These are phyloP conservation scores for Spathaspora passalidarum DNA, from an alignment of 805 yeast genomes.

Conservation along the genomic window DNA sequence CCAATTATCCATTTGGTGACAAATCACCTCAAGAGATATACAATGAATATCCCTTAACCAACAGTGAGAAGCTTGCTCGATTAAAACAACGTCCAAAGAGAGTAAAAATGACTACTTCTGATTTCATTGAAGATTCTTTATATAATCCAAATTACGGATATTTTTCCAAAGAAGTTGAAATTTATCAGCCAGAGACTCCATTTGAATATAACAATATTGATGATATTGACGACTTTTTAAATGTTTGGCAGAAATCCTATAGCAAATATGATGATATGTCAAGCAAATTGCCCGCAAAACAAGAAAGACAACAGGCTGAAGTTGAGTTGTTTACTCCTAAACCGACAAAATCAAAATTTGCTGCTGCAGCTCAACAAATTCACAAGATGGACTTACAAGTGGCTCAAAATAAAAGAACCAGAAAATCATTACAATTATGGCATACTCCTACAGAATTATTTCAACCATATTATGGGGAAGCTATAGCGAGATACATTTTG, in stretches of 20 bases:
- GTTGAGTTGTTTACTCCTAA: background rate
- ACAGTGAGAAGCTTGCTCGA: constrained; percentile 28
- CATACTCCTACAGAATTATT: constrained; percentile 88
- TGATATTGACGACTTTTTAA: constrained; percentile 69
- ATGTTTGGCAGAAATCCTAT: constrained; percentile 64
- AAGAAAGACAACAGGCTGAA: background rate
- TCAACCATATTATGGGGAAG: constrained; percentile 81
- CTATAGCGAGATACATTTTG: constrained; percentile 75
- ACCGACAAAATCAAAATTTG: constrained; percentile 23
- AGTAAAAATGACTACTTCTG: constrained; percentile 70
- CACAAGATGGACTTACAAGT: constrained; percentile 22
- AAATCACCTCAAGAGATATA: constrained; percentile 39
- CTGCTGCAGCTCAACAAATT: constrained; percentile 22
- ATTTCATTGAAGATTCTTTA: constrained; percentile 80
- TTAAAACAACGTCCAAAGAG: constrained; percentile 50
- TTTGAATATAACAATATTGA: constrained; percentile 56
- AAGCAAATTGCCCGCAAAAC: background rate
- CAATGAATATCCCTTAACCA: constrained; percentile 33
- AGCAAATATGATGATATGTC: constrained; percentile 41
- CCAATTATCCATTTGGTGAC: constrained; percentile 40
- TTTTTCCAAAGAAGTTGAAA: constrained; percentile 74
- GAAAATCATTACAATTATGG: constrained; percentile 66
- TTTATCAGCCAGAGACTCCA: constrained; percentile 65
- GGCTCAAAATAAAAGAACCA: constrained; percentile 15
- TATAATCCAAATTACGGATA: constrained; percentile 84